Percentiles rank a stretch among this genome's conserved stretches.
These are phyloP conservation scores for Tuber microsphaerosporum DNA, from an alignment of 495 filamentous ascomycete genomes.

Conservation along the genomic window DNA sequence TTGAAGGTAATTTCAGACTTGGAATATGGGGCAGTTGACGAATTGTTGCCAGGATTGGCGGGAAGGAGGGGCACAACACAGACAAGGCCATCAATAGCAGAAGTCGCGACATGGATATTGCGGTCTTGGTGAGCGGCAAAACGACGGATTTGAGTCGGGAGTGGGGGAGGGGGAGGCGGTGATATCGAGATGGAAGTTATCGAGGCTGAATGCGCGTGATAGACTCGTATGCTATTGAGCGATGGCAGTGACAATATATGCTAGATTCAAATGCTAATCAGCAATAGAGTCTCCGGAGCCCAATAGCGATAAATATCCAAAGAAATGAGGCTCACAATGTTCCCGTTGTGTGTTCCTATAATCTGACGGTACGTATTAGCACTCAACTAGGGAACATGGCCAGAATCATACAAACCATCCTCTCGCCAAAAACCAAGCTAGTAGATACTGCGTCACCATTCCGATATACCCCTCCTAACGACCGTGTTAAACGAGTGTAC, in stretches of 20 bases:
- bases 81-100: constrained; percentile 91
- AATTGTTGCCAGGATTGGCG: constrained; percentile 45
- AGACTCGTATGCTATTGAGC: constrained; percentile 70
- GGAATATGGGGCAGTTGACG: constrained; percentile 44
- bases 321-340: constrained; percentile 62
- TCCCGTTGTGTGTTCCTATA: constrained; percentile 92
- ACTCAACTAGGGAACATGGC: not conserved
- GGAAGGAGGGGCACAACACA: constrained; percentile 77
- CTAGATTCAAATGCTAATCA: constrained; percentile 44
- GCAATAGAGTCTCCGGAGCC: not conserved
- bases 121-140: constrained; percentile 48
- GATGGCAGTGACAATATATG: constrained; percentile 77
- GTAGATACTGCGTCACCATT: constrained; percentile 91
- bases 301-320: constrained; percentile 1
- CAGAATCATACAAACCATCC: constrained; percentile 62
- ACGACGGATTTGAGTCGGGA: constrained; percentile 52
- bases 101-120: constrained; percentile 67
- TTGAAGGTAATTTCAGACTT: constrained; percentile 71
- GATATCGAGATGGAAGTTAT: constrained; percentile 85
- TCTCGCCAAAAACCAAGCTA: constrained; percentile 84
- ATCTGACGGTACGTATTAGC: constrained; percentile 52
- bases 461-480: constrained; percentile 72
- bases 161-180: constrained; percentile 67
- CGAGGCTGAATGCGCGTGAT: constrained; percentile 85
- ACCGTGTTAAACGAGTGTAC: constrained; percentile 75